Conservation (phyloP, 192 early-diverging fungal species). For the Umbelopsis sp. region DNA sequence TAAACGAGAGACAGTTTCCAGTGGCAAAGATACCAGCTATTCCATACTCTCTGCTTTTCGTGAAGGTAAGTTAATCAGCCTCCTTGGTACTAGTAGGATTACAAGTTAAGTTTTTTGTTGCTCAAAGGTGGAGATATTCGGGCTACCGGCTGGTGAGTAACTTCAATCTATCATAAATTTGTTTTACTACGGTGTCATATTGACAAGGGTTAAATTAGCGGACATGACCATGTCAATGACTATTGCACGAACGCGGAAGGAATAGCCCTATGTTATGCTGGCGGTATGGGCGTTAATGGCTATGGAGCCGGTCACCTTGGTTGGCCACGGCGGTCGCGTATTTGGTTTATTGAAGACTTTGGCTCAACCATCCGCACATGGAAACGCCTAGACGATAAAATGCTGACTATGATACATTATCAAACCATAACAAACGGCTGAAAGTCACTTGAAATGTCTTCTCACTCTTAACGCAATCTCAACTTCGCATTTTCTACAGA, state of each 20-base stretch:
- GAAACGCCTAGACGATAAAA: constrained; percentile 46
- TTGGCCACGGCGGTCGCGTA: constrained; percentile 42
- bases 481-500: too few species aligned
- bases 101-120: background rate
- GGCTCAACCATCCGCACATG: constrained; percentile 46
- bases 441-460: background rate
- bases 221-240: constrained; percentile 36
- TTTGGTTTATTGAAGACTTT: constrained; percentile 38
- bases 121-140: constrained; percentile 30
- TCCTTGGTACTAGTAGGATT: background rate
- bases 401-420: constrained; percentile 36
- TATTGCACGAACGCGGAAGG: constrained; percentile 45
- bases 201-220: constrained; percentile 7
- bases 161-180: background rate
- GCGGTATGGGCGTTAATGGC: constrained; percentile 44
- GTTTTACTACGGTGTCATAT: background rate
- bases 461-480: too few species aligned
- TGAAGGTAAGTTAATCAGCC: constrained; percentile 14
- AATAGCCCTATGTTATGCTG: constrained; percentile 49
- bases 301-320: constrained; percentile 41
- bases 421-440: constrained; percentile 28
- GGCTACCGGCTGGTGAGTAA: constrained; percentile 25
- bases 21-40: constrained; percentile 15
- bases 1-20: constrained; percentile 25
- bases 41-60: constrained; percentile 22